Percentiles rank a stretch among this genome's conserved stretches.
Evolutionary conservation across 2,329 filamentous ascomycete genomes (phyloP).

Genomic region (Lojkania enalia): DNA sequence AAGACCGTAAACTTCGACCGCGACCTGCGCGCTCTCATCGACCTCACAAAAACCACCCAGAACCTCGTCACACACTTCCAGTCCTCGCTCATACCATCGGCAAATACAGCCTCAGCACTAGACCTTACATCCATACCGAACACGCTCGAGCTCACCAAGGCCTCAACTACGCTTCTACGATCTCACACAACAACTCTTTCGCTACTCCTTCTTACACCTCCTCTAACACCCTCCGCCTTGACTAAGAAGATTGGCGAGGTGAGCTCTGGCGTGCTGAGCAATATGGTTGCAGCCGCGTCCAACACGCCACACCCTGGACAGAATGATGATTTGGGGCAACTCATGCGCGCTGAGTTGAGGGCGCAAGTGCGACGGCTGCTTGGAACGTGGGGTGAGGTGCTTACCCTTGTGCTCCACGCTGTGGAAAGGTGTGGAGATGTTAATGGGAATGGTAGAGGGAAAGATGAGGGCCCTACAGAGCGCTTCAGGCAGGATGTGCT

Average conservation of each 20-base stretch:
- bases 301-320: constrained; percentile 19
- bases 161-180: constrained; percentile 72
- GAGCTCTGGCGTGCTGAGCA: constrained; percentile 72
- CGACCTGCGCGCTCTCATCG: constrained; percentile 35
- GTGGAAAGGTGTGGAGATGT: constrained; percentile 54
- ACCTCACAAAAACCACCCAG: constrained; percentile 41
- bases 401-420: constrained; percentile 63
- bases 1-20: not conserved
- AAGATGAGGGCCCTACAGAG: constrained; percentile 26
- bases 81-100: constrained; percentile 35
- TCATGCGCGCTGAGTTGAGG: constrained; percentile 66
- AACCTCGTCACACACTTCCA: constrained; percentile 42
- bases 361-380: constrained; percentile 63
- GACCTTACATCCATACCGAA: constrained; percentile 24
- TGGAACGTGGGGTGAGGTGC: constrained; percentile 63
- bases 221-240: constrained; percentile 80
- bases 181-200: constrained; percentile 87
- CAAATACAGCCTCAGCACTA: constrained; percentile 3
- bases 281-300: constrained; percentile 62
- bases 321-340: constrained; percentile 31
- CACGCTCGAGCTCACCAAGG: constrained; percentile 69
- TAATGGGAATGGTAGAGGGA: constrained; percentile 7
- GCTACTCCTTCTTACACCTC: constrained; percentile 81
- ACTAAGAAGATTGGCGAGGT: constrained; percentile 71
- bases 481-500: constrained; percentile 51